Base-by-base conservation (phyloP, 352 stramenopile genomes). In the Globisporangium lucens region DNA sequence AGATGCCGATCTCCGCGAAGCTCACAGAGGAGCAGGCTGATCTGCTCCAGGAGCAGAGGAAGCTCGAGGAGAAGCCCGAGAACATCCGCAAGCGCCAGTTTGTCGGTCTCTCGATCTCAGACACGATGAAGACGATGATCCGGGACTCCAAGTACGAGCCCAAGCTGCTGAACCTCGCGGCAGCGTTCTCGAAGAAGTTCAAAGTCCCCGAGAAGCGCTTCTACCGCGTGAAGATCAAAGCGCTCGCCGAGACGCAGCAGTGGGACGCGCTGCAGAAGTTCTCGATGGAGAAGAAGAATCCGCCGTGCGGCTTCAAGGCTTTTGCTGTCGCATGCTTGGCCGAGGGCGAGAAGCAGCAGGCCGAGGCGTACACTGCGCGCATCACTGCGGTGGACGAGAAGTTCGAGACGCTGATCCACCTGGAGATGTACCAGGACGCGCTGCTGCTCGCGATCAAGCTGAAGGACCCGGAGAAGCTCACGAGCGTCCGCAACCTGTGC, bases 131-230 rank as follows among this genome's bases (percentile, higher is more conserved):
- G 71, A 66, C 87, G 41, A 68, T 97, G 56, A 72, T 92, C 49
- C 80, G 78, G 46, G 85, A 93, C 68, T 85, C 77, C 66, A 93
- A 93, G 73, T 91, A 91, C 71, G 84, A 95, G 52, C 85, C 85
- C 0, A 93, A 95, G 68, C 77, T 97, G 61, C 63, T 89, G 30
- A 77, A 75, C 15, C 29, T 94, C 8, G 87, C 84, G 8, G 80
- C 82, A 0, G 63, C 81, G 4, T 88, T 94, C 64, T 80, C 86
- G 41, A 96, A 96, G 66, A 94, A 91, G 67, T 96, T 97, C 70
- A 95, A 96, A 46, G 85, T 98, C 7, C 85, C 90, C 1, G 90
- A 97, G 64, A 97, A 98, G 75, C 86, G 87, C 8, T 91, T 96
- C 56, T 98, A 94, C 70, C 86, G 91, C 65, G 85, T 97, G 47